Conservation (phyloP, 2,329 filamentous ascomycete species). For the Colletotrichum sp. region DNA sequence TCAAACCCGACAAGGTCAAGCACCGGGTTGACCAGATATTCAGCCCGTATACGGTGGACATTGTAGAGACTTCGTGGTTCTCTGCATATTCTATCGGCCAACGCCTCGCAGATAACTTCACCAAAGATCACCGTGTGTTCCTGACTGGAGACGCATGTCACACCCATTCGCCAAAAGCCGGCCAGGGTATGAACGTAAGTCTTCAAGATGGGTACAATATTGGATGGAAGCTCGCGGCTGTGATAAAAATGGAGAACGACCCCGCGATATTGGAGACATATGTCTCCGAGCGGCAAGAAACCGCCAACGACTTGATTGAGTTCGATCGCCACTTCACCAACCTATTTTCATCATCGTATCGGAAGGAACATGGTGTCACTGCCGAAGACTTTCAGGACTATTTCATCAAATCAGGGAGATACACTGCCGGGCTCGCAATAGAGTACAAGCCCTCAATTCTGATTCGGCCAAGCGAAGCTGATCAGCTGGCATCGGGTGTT, state of each 20-base stretch:
- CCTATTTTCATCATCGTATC: constrained; percentile 70
- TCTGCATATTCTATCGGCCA: constrained; percentile 80
- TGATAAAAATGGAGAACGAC: constrained; percentile 77
- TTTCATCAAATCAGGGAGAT: constrained; percentile 63
- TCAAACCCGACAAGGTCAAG: constrained; percentile 56
- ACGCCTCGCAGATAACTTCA: constrained; percentile 72
- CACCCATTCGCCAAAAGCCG: constrained; percentile 77
- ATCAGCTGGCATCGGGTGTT: constrained; percentile 42
- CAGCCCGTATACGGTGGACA: constrained; percentile 62
- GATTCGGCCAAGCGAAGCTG: constrained; percentile 37
- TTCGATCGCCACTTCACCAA: constrained; percentile 92
- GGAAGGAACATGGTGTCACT: constrained; percentile 41
- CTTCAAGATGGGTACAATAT: constrained; percentile 86
- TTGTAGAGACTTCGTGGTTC: constrained; percentile 72
- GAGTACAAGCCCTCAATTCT: constrained; percentile 58
- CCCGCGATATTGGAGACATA: constrained; percentile 82
- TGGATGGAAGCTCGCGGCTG: constrained; percentile 94
- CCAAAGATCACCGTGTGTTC: constrained; percentile 72
- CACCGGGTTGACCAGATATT: constrained; percentile 58
- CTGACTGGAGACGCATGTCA: constrained; percentile 79
- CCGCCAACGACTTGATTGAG: constrained; percentile 82
- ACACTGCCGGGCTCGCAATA: constrained; percentile 64
- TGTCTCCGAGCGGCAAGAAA: constrained; percentile 81
- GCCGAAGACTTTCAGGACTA: constrained; percentile 57
- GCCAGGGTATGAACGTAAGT: constrained; percentile 81